Evolutionary conservation across 352 stramenopile genomes (phyloP), one percentile per base, ranked within the genome.

Genomic region (Thraustochytrium sp.): DNA sequence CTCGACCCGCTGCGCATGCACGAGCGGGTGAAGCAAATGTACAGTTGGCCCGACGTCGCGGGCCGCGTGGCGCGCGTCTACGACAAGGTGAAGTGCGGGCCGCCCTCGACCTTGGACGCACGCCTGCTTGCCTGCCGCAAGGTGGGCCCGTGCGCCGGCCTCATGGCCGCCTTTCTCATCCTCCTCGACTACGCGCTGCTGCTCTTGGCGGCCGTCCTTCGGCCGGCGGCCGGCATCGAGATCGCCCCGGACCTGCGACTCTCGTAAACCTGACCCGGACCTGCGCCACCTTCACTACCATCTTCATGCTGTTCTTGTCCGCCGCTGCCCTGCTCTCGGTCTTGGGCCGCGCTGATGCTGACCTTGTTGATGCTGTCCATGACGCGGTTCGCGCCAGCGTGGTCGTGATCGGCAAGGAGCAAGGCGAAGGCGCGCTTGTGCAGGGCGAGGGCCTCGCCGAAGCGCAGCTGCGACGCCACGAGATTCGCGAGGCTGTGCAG

Each of bases 1-100:
- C 75, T 88, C 2, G 83, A 93, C 83, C 91, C 92, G 31, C 85
- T 89, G 51, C 74, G 89, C 40, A 94, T 96, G 64, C 92, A 97
- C 82, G 86, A 89, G 11, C 89, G 91, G 42, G 90, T 97, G 13
- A 89, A 87, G 5, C 84, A 86, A 54, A 96, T 97, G 92, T 97
- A 97, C 88, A 94, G 92, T 84, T 97, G 93, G 93, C 84, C 93
- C 46, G 90, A 92, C 68, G 91, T 97, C 2, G 92, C 92, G 3
- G 68, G 82, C 36, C 87, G 93, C 37, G 96, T 92, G 0, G 90
- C 94, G 65, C 88, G 86, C 21, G 91, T 96, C 26, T 97, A 97
- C 75, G 86, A 87, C 23, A 88, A 87, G 13, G 87, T 88, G 16
- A 84, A 76, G 80, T 8, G 80, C 4, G 38, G 16, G 0, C 23